phyloP scores from a whole-genome alignment of 352 stramenopile genomes.

The Phytophthora brassicae region DNA sequence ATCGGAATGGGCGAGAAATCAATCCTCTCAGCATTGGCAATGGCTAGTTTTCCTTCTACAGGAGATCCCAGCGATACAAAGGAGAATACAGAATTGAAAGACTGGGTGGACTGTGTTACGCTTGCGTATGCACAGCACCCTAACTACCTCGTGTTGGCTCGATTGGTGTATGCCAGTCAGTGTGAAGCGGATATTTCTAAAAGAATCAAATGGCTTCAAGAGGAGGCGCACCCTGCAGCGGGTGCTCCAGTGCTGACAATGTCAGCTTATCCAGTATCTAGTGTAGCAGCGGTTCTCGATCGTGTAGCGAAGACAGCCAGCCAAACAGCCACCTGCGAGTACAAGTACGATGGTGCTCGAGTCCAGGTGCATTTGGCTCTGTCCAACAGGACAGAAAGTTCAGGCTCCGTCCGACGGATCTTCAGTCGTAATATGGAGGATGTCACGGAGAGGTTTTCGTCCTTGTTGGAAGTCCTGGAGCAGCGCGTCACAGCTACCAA shows the following conservation, averaged over 20 bases:
- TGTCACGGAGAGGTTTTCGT: constrained; percentile 66
- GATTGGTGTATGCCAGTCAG: constrained; percentile 38
- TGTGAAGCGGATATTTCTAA: constrained; percentile 23
- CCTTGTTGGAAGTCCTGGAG: constrained; percentile 49
- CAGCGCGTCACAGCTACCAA: constrained; percentile 24
- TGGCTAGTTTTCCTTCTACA: constrained; percentile 31
- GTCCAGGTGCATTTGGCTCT: constrained; percentile 69
- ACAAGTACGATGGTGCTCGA: constrained; percentile 84
- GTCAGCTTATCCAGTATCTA: constrained; percentile 73
- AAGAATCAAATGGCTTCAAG: constrained; percentile 33
- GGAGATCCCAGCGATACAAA: background rate
- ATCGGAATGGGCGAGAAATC: constrained; percentile 85
- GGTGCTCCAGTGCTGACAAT: constrained; percentile 79
- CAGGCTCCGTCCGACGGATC: constrained; percentile 35
- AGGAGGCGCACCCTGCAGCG: constrained; percentile 39
- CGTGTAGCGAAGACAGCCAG: constrained; percentile 46
- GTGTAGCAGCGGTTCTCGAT: constrained; percentile 46
- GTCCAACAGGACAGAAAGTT: background rate
- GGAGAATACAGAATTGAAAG: constrained; percentile 20
- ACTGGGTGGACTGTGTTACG: constrained; percentile 66
- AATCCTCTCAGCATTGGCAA: constrained; percentile 64
- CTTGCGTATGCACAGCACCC: constrained; percentile 70
- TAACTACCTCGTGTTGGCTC: constrained; percentile 56
- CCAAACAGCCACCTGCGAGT: constrained; percentile 63
- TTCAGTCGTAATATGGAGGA: constrained; percentile 88